Percentiles rank a stretch among this genome's conserved stretches.
These are phyloP conservation scores for Clonostachys chloroleuca DNA, from an alignment of 2,329 filamentous ascomycete species.

Conservation along the genomic window DNA sequence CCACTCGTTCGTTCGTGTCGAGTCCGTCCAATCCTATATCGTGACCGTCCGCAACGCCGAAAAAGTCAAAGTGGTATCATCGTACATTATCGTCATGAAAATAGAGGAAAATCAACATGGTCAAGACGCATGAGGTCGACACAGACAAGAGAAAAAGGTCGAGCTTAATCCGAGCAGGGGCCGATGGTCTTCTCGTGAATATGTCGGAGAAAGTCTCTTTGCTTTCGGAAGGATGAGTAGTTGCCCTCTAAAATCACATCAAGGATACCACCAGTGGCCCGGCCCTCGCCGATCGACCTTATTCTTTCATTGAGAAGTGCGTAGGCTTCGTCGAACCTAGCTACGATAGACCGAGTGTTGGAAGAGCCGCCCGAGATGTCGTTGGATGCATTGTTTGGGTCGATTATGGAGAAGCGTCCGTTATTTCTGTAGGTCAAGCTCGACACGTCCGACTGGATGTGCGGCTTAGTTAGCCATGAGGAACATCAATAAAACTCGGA, in stretches of 20 bases:
- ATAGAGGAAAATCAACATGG: not conserved
- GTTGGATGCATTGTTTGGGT: constrained; percentile 80
- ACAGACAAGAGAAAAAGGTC: constrained; percentile 2
- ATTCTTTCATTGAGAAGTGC: constrained; percentile 9
- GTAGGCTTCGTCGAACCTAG: constrained; percentile 62
- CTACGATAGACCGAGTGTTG: constrained; percentile 62
- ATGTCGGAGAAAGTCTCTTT: constrained; percentile 58
- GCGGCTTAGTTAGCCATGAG: constrained; percentile 1
- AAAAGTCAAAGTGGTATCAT: not conserved
- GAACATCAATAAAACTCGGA: not conserved
- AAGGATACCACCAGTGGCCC: constrained; percentile 46
- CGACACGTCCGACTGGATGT: constrained; percentile 32
- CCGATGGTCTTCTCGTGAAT: constrained; percentile 39
- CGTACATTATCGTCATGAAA: not conserved
- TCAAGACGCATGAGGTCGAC: not conserved
- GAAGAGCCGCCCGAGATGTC: constrained; percentile 86
- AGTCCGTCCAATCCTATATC: no score
- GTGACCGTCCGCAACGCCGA: not conserved
- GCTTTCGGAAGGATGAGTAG: constrained; percentile 68
- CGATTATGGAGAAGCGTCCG: constrained; percentile 79
- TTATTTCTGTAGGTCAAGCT: constrained; percentile 52
- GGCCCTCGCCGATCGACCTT: constrained; percentile 30
- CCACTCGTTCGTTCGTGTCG: no score
- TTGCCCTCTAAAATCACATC: constrained; percentile 71
- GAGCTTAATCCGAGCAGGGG: constrained; percentile 18